phyloP scores from a whole-genome alignment of 768 basidiomycete genomes.

The Dioszegia hungarica region DNA sequence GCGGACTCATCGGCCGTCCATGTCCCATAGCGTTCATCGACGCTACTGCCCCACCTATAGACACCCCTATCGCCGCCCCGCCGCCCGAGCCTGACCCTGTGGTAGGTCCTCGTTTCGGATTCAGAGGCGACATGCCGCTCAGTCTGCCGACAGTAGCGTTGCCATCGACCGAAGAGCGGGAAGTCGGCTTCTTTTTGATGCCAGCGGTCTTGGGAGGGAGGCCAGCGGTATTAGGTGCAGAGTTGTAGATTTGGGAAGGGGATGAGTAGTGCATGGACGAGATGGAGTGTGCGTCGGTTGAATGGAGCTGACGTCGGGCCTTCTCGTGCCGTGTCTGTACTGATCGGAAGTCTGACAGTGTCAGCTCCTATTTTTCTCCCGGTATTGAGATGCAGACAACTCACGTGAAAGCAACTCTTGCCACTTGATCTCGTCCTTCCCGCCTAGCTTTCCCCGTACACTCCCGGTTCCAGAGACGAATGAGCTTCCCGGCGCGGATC shows the following conservation, averaged over 20 bases:
- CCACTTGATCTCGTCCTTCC: constrained; percentile 93
- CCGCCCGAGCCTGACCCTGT: constrained; percentile 1
- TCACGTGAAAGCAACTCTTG: constrained; percentile 73
- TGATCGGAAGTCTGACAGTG: constrained; percentile 63
- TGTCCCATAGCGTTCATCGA: constrained; percentile 32
- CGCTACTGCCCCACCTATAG: constrained; percentile 38
- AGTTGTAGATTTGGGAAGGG: constrained; percentile 35
- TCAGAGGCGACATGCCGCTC: constrained; percentile 37
- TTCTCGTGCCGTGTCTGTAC: constrained; percentile 91
- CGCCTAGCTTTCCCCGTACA: constrained; percentile 67
- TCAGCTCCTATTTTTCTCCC: not conserved
- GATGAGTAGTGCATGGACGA: constrained; percentile 37
- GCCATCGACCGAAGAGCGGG: constrained; percentile 6
- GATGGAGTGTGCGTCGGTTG: constrained; percentile 23
- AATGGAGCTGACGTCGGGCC: constrained; percentile 70
- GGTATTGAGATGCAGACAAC: not conserved
- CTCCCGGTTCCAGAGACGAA: constrained; percentile 42
- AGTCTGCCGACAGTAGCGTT: not conserved
- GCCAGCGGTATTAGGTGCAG: constrained; percentile 12
- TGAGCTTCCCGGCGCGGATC: constrained; percentile 7
- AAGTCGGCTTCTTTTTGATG: constrained; percentile 23
- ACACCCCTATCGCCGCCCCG: constrained; percentile 13
- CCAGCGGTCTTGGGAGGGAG: constrained; percentile 21
- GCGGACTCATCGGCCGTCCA: constrained; percentile 26
- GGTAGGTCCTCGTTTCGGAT: constrained; percentile 34